Conservation (phyloP, 495 filamentous ascomycete species). For the Melanomma pulvis-pyrius region DNA sequence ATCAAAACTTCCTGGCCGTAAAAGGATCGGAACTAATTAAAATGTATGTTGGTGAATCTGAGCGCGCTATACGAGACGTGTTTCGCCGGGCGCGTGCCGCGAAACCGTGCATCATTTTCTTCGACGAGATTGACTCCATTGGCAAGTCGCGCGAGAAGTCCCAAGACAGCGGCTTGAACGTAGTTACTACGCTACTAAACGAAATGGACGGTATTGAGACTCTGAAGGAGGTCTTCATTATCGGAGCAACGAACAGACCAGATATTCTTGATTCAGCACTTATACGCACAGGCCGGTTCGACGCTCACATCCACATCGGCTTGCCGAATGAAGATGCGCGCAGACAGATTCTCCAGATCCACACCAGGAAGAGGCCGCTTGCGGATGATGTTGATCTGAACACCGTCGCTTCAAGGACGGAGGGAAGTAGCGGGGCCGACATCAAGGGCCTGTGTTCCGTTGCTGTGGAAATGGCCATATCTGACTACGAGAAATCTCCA, state of each 20-base stretch:
- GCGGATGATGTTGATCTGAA: constrained; percentile 67
- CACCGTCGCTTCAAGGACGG: constrained; percentile 67
- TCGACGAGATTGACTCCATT: constrained; percentile 96
- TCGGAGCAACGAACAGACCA: constrained; percentile 95
- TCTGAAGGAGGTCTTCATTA: constrained; percentile 78
- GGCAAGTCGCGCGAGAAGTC: constrained; percentile 67
- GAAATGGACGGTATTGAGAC: constrained; percentile 96
- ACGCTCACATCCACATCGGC: constrained; percentile 86
- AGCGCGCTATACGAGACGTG: constrained; percentile 82
- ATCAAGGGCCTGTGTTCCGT: constrained; percentile 71
- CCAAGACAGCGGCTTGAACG: constrained; percentile 64
- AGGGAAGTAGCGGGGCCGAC: constrained; percentile 88
- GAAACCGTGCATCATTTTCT: constrained; percentile 92
- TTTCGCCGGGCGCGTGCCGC: constrained; percentile 87
- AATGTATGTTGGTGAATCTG: constrained; percentile 98
- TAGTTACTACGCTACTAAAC: constrained; percentile 87
- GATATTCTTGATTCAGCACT: constrained; percentile 85
- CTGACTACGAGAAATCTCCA: constrained; percentile 18
- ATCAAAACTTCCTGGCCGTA: constrained; percentile 92
- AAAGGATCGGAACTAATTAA: constrained; percentile 95
- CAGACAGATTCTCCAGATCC: constrained; percentile 73
- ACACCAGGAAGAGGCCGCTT: constrained; percentile 61
- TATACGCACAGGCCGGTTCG: constrained; percentile 84
- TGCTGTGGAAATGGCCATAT: constrained; percentile 27
- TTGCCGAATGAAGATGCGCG: constrained; percentile 77